Evolutionary conservation across 2,329 filamentous ascomycete species (phyloP).

Genomic region (Helicocarpus griseus): DNA sequence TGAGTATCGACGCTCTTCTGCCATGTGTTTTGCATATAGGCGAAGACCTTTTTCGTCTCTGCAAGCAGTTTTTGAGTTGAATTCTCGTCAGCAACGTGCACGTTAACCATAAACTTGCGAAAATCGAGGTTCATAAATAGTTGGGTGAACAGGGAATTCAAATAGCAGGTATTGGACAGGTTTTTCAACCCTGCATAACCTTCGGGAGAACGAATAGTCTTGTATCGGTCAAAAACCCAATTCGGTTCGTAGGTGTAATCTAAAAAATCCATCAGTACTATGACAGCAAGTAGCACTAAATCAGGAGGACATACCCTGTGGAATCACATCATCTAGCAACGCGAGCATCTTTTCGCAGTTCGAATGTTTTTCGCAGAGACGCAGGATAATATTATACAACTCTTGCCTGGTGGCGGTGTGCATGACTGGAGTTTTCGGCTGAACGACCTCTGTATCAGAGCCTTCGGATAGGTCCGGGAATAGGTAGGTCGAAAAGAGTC

Average conservation of each 20-base stretch:
- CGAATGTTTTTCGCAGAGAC: constrained; percentile 42
- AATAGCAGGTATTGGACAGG: constrained; percentile 90
- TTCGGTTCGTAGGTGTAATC: constrained; percentile 54
- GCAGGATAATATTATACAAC: constrained; percentile 52
- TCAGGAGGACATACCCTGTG: constrained; percentile 35
- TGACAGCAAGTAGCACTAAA: background rate
- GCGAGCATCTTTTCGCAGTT: constrained; percentile 46
- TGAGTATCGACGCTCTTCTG: constrained; percentile 64
- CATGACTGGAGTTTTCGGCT: constrained; percentile 40
- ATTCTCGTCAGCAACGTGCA: constrained; percentile 46
- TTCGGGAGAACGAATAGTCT: constrained; percentile 61
- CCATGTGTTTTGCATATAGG: constrained; percentile 73
- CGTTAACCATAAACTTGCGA: constrained; percentile 67
- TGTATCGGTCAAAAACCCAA: constrained; percentile 54
- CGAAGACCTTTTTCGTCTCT: constrained; percentile 74
- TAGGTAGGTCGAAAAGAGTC: constrained; percentile 54
- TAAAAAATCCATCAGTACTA: constrained; percentile 21
- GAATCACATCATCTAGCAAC: constrained; percentile 42
- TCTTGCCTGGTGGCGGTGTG: constrained; percentile 47
- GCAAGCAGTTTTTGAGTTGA: constrained; percentile 58
- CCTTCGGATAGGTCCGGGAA: constrained; percentile 47
- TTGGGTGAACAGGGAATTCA: constrained; percentile 90
- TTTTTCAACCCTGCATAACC: constrained; percentile 89
- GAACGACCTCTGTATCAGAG: constrained; percentile 17
- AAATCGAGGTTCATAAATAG: constrained; percentile 93